A percentile compares a stretch with the other conserved stretches of the same genome.
Conservation (phyloP, 1,139 yeast species). For the Lodderomyces parapsilosis region DNA sequence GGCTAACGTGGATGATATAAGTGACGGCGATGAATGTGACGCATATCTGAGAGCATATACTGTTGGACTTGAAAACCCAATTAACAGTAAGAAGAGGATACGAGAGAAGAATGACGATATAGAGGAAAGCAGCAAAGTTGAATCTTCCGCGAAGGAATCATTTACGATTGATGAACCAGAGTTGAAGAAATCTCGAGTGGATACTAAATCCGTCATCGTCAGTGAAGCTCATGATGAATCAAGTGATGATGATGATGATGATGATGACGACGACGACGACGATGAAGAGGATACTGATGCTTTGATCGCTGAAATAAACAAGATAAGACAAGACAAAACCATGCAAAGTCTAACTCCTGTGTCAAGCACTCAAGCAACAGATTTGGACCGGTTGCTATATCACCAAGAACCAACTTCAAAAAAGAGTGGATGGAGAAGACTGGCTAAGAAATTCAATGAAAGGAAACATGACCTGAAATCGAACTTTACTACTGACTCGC, state of each 20-base stretch:
- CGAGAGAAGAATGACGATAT: background rate
- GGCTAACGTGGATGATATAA: background rate
- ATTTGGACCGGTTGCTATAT: background rate
- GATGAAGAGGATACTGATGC: constrained; percentile 33
- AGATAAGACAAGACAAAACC: constrained; percentile 42
- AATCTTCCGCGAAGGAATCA: too few species aligned
- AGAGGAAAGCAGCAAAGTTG: too few species aligned
- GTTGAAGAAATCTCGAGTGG: background rate
- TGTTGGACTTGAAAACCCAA: too few species aligned
- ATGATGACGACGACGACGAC: background rate
- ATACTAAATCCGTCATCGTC: background rate
- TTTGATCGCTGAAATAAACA: constrained; percentile 53
- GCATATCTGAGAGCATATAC: background rate
- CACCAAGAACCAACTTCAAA: constrained; percentile 9
- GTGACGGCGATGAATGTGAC: too few species aligned
- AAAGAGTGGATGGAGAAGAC: constrained; percentile 57
- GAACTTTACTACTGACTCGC: constrained; percentile 61
- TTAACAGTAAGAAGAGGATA: background rate
- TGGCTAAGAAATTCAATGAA: constrained; percentile 29
- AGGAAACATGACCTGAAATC: constrained; percentile 9
- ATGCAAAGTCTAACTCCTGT: background rate
- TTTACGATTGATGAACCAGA: background rate
- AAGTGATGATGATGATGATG: background rate
- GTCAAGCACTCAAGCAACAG: background rate
- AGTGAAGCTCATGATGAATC: background rate